Evolutionary conservation across 2,329 filamentous ascomycete species (phyloP).

Genomic region (Delphinella strobiligena): DNA sequence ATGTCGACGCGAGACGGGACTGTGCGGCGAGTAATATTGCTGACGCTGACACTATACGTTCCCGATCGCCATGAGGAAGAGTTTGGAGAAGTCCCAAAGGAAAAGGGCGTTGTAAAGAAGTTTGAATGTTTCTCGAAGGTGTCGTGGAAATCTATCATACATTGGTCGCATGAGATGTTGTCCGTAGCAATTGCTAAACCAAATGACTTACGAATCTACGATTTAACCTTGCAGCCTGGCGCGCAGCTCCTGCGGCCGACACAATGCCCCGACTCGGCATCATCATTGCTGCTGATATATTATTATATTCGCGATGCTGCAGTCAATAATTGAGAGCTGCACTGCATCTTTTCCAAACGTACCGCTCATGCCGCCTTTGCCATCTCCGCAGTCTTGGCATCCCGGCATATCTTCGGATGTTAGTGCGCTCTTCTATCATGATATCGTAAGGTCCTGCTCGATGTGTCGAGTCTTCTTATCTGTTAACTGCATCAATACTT

Average conservation of each 20-base stretch:
- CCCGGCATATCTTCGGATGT: too few relatives aligned
- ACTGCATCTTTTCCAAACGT: too few relatives aligned
- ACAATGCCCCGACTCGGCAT: slow-evolving; percentile 8
- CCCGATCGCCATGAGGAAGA: neutral
- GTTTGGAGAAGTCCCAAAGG: neutral
- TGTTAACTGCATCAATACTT: too few relatives aligned
- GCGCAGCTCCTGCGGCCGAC: slow-evolving; percentile 3
- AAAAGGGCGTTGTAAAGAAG: neutral
- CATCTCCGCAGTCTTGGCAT: too few relatives aligned
- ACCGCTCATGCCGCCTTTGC: too few relatives aligned
- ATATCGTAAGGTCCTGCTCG: too few relatives aligned
- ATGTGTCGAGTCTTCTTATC: too few relatives aligned
- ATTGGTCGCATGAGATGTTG: neutral
- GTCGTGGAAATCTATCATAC: slow-evolving; percentile 5
- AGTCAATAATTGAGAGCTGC: too few relatives aligned
- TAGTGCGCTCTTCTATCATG: too few relatives aligned
- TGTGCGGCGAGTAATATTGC: slow-evolving; percentile 7
- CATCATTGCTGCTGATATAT: slow-evolving; percentile 6
- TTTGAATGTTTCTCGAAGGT: slow-evolving; percentile 1
- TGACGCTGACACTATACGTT: slow-evolving; percentile 1
- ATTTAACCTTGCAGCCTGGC: slow-evolving; percentile 4
- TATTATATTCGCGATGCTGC: too few relatives aligned
- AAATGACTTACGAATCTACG: slow-evolving; percentile 7
- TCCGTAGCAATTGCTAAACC: neutral
- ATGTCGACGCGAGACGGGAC: slow-evolving; percentile 9